These are phyloP conservation scores for Fusarium miscanthi DNA, from an alignment of 2,329 filamentous ascomycete genomes.

Conservation along the genomic window DNA sequence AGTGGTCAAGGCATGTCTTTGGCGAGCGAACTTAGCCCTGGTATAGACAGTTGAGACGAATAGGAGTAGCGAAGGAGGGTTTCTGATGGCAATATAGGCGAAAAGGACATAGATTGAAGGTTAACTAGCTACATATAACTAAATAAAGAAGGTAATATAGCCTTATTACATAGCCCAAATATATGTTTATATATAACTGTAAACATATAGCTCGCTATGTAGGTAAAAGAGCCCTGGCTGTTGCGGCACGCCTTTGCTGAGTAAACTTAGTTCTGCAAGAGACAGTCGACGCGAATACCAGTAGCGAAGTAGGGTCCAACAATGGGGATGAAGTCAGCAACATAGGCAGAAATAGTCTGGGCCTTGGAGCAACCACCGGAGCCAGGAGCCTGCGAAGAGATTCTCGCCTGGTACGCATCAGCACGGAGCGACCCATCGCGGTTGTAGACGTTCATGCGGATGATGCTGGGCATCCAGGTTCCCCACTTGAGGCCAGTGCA, in stretches of 20 bases:
- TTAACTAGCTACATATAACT: too few species aligned
- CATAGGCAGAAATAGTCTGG: neutral
- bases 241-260: too few species aligned
- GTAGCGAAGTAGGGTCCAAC: constrained; percentile 2
- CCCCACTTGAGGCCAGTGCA: neutral
- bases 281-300: constrained; percentile 2
- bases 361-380: constrained; percentile 5
- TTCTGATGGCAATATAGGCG: too few species aligned
- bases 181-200: too few species aligned
- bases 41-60: neutral
- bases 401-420: neutral
- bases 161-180: too few species aligned
- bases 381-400: neutral
- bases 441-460: constrained; percentile 13
- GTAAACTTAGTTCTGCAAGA: constrained; percentile 48
- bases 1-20: too few species aligned
- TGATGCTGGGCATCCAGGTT: constrained; percentile 12
- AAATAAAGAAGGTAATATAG: too few species aligned
- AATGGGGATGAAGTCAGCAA: neutral
- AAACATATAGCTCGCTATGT: too few species aligned
- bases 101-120: too few species aligned
- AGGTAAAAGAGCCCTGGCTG: too few species aligned
- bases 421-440: neutral
- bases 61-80: too few species aligned
- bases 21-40: too few species aligned